These are phyloP conservation scores for Austroboletus sp. DNA, from an alignment of 1,284 basidiomycete species.

Conservation along the genomic window DNA sequence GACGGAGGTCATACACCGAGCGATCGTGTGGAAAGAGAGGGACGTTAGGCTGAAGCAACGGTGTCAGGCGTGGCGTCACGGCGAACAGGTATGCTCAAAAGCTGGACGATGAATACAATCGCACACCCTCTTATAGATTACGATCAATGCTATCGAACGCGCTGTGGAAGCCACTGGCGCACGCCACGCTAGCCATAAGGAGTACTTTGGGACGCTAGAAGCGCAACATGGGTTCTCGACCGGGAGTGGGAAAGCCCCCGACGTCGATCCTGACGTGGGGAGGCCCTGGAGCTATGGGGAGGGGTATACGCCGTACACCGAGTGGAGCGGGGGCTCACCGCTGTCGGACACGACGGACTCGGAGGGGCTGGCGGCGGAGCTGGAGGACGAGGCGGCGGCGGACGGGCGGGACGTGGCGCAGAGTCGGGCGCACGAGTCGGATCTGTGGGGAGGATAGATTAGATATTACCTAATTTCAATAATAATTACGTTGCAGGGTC, in stretches of 20 bases:
- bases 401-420: slow-evolving; percentile 37
- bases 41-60: slow-evolving; percentile 49
- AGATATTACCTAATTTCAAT: slow-evolving; percentile 5
- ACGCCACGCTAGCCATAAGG: slow-evolving; percentile 24
- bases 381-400: slow-evolving; percentile 43
- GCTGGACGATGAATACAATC: not conserved
- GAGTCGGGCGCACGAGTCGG: slow-evolving; percentile 24
- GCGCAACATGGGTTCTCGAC: slow-evolving; percentile 12
- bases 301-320: slow-evolving; percentile 19
- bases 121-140: slow-evolving; percentile 31
- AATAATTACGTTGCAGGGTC: slow-evolving; percentile 22
- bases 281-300: slow-evolving; percentile 10
- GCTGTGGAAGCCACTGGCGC: slow-evolving; percentile 40
- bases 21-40: slow-evolving; percentile 50
- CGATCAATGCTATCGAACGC: slow-evolving; percentile 38
- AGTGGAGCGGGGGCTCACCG: slow-evolving; percentile 27
- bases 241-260: slow-evolving; percentile 6
- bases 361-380: slow-evolving; percentile 38
- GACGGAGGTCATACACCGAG: slow-evolving; percentile 43
- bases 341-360: slow-evolving; percentile 40
- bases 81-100: slow-evolving; percentile 21
- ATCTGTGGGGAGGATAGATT: slow-evolving; percentile 27
- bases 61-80: slow-evolving; percentile 48
- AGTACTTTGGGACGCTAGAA: slow-evolving; percentile 34
- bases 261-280: slow-evolving; percentile 5